A percentile compares a stretch with the other conserved stretches of the same genome.
These are phyloP conservation scores for Trypethelium eluteriae DNA, from an alignment of 495 filamentous ascomycete species.

Conservation along the genomic window DNA sequence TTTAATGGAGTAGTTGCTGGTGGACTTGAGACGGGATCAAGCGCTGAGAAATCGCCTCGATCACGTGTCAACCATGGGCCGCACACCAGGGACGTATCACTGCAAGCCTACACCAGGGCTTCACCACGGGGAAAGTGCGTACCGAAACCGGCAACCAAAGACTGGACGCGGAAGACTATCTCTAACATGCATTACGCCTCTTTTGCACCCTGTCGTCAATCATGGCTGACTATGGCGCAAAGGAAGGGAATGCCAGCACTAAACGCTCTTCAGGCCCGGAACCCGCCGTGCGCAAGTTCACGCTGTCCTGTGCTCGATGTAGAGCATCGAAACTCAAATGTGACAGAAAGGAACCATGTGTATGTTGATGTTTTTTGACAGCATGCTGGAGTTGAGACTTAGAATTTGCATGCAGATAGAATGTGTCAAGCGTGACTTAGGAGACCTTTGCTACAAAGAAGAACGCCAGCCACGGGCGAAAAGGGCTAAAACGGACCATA, in stretches of 20 bases:
- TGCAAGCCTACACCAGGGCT: too few relatives aligned
- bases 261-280: neutral
- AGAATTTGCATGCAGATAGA: slow-evolving; percentile 19
- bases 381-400: neutral
- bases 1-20: too few relatives aligned
- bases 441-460: slow-evolving; percentile 29
- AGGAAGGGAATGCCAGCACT: neutral
- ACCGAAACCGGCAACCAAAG: too few relatives aligned
- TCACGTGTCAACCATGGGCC: too few relatives aligned
- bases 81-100: too few relatives aligned
- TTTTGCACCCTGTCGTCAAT: neutral
- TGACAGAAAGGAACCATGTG: slow-evolving; percentile 31
- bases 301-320: slow-evolving; percentile 29
- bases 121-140: too few relatives aligned
- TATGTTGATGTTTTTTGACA: slow-evolving; percentile 21
- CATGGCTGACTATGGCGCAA: neutral
- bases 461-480: slow-evolving; percentile 29
- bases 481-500: slow-evolving; percentile 6
- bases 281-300: slow-evolving; percentile 18
- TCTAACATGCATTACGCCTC: neutral
- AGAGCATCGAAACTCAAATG: slow-evolving; percentile 32
- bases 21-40: too few relatives aligned
- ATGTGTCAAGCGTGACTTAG: slow-evolving; percentile 28
- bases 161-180: neutral
- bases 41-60: too few relatives aligned